phyloP scores from a whole-genome alignment of 352 stramenopile species.

The Phytophthora pistaciae region DNA sequence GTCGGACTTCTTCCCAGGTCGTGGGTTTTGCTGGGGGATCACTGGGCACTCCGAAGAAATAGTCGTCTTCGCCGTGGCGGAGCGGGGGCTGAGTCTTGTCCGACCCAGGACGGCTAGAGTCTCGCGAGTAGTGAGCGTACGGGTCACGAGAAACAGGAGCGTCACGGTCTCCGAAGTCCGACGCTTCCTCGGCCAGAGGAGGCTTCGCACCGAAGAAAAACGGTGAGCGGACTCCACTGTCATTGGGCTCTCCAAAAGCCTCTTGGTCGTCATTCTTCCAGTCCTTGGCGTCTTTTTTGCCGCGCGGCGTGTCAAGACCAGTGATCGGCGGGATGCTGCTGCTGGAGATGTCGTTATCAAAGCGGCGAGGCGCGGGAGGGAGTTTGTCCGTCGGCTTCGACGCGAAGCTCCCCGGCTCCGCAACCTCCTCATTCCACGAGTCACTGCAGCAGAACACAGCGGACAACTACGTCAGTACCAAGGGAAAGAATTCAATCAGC shows the following conservation, averaged over 20 bases:
- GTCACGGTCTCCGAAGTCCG: constrained; percentile 18
- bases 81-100: constrained; percentile 24
- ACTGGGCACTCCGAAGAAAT: constrained; percentile 50
- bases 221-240: constrained; percentile 31
- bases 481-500: background rate
- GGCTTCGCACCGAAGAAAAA: constrained; percentile 67
- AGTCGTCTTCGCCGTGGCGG: constrained; percentile 58
- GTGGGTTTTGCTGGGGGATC: constrained; percentile 49
- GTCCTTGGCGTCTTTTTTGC: constrained; percentile 23
- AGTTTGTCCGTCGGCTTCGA: constrained; percentile 22
- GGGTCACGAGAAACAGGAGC: constrained; percentile 49
- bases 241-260: constrained; percentile 29
- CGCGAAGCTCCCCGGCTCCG: constrained; percentile 9
- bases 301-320: constrained; percentile 30
- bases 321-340: constrained; percentile 38
- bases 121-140: constrained; percentile 38
- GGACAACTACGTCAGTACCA: background rate
- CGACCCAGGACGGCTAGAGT: constrained; percentile 13
- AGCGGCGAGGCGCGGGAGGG: constrained; percentile 14
- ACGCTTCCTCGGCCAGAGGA: constrained; percentile 8
- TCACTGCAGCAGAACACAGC: constrained; percentile 39
- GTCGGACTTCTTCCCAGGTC: constrained; percentile 84
- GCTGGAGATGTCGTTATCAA: constrained; percentile 21
- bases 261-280: constrained; percentile 22
- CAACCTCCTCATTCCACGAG: constrained; percentile 50